Evolutionary conservation across 768 basidiomycete species (phyloP), one percentile per base, ranked within the genome.

Genomic region (Termitomyces sp.): DNA sequence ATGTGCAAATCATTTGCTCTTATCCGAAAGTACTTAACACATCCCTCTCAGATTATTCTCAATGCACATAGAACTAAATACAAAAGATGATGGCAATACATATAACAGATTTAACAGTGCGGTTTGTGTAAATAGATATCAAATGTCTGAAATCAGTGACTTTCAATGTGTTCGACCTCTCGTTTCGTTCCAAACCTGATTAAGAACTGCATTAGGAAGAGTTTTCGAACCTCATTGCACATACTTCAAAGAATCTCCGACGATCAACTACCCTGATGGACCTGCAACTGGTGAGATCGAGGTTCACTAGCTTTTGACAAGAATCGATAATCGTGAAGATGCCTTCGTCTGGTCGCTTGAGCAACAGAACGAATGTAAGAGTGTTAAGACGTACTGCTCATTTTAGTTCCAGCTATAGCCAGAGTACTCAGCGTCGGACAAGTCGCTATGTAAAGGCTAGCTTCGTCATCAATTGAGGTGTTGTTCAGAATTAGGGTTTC

Each of bases 201-300:
- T 3, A 15, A 43, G n/a, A 56, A 43, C 42, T 56, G 42, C 55
- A 34, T 56, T 31, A 56, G 31, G 31, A 11, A n/a, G n/a, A 55
- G 17, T n/a, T 56, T n/a, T 12, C 11, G 12, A 43, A 32, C 10
- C 1, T 42, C 11, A 6, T 20, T 43, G 17, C 17, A 34, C 42
- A 20, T 49, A 81, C 88, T 76, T 89, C 86, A 65, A 91, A 91
- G 65, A 91, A 86, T 7, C 80, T 80, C 14, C 89, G 78, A 31
- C 88, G 74, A 63, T 88, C 86, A 0, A 76, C 76, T 5, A 89
- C 78, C 6, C 67, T 75, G 57, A 91, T 77, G 5, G 88, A 83
- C 56, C 88, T 79, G 62, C 88, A 91, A 61, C 86, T 84, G 4
- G 86, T 89, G 49, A 91, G 72, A 66, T 89, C 83, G 14, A 90